Evolutionary conservation across 2,329 filamentous ascomycete species (phyloP).

Genomic region (Claviceps sp.): DNA sequence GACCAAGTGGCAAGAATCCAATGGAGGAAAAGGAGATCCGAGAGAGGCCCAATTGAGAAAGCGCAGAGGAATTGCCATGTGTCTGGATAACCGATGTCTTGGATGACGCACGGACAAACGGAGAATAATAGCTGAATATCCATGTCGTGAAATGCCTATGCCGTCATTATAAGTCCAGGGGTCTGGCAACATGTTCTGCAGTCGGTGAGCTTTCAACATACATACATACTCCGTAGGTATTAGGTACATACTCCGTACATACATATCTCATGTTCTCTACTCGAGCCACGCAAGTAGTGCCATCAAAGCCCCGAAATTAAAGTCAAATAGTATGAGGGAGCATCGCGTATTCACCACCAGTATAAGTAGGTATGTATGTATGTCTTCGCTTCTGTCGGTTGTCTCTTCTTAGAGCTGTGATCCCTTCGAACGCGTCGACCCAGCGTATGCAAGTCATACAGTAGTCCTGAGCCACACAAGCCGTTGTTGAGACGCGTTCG

Average conservation of each 20-base stretch:
- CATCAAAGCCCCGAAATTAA: conserved; percentile 13
- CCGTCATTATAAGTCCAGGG: neutral
- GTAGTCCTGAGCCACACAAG: neutral
- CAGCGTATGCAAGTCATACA: conserved; percentile 8
- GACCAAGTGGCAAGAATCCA: no score
- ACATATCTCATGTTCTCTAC: neutral
- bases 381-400: conserved; percentile 5
- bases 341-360: conserved; percentile 4
- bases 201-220: conserved; percentile 4
- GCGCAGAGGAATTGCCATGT: no score
- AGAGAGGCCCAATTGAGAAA: neutral
- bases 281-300: conserved; percentile 23
- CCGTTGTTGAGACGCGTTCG: no score
- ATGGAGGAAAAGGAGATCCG: neutral
- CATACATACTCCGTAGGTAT: no score
- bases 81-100: no score
- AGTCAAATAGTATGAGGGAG: conserved; percentile 24
- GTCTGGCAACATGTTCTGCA: no score
- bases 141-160: no score
- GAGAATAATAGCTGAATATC: no score
- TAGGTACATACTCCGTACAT: no score
- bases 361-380: neutral
- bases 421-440: conserved; percentile 9
- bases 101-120: no score
- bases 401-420: conserved; percentile 4